Evolutionary conservation across 169 alveolate species (phyloP), one percentile per base, ranked within the genome.

Genomic region (Cyclospora cayetanensis): DNA sequence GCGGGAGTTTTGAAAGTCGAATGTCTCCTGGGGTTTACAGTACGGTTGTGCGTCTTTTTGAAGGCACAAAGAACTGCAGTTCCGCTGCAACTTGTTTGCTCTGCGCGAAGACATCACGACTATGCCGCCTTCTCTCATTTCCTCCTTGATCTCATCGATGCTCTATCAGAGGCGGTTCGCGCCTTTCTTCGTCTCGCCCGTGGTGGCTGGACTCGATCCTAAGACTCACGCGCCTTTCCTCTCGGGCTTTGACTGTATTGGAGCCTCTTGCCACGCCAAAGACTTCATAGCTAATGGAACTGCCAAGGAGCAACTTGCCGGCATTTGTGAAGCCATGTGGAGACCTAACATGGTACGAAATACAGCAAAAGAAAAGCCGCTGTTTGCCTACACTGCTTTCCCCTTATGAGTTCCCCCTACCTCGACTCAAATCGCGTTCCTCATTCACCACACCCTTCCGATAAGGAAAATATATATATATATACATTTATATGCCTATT

Each of bases 311-410:
- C 98, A 97, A 93, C 95, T 98, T 87, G 98, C 94, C 86, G 99
- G 99, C 85, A 97, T 97, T 68, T 98, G 99, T 80, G 99, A 98
- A 90, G 97, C 99, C 12, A 96, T 97, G 93, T 98, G 97, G 95
- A 96, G 96, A 72, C 98, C 98, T 50, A 97, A 97, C 80, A 94
- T 98, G 97, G 98, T 97, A 70, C 76, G 87, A 50, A 11, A 50
- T 18, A 65, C 0, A 7, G 70, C 11, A 7, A 41, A 5, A 7
- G 46, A 34, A 20, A 68, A 7, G 12, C 77, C 41, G 31, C 37
- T 31, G 60, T 46, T 27, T 46, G 39, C n/a, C 2, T 20, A 0
- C 53, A 15, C 7, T 22, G 25, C 31, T 80, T n/a, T 53, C 31
- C 4, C 35, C 50, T 31, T n/a, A n/a, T n/a, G n/a, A n/a, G n/a